phyloP scores from a whole-genome alignment of 2,329 filamentous ascomycete genomes.

The Pezicula rhizophila region DNA sequence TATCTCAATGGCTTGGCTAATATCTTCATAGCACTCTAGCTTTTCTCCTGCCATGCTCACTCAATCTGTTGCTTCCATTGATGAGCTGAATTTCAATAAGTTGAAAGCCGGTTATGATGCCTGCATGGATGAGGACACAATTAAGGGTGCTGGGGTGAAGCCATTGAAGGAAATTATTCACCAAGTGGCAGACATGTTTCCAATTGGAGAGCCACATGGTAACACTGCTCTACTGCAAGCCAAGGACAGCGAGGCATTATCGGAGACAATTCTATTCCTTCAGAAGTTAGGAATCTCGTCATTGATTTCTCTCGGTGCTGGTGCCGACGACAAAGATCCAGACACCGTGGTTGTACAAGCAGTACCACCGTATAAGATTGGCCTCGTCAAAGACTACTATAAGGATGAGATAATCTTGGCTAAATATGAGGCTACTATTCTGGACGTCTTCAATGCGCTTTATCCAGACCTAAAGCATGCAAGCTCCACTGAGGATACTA shows the following conservation, averaged over 20 bases:
- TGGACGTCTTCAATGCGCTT: constrained; percentile 18
- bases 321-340: constrained; percentile 39
- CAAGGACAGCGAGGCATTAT: constrained; percentile 29
- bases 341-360: constrained; percentile 44
- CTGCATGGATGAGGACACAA: constrained; percentile 56
- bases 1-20: constrained; percentile 6
- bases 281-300: constrained; percentile 37
- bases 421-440: constrained; percentile 42
- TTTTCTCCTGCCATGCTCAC: constrained; percentile 39
- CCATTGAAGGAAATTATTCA: constrained; percentile 53
- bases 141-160: constrained; percentile 47
- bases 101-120: constrained; percentile 58
- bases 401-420: constrained; percentile 45
- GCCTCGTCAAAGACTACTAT: constrained; percentile 58
- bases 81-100: constrained; percentile 60
- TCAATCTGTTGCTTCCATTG: constrained; percentile 34
- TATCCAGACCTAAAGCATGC: constrained; percentile 13
- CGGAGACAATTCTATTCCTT: constrained; percentile 42
- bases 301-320: constrained; percentile 22
- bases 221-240: constrained; percentile 11
- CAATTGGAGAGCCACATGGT: constrained; percentile 15
- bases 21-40: constrained; percentile 36
- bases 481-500: constrained; percentile 12
- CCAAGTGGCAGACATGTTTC: constrained; percentile 41
- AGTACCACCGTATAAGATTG: constrained; percentile 39